Conservation (phyloP, 2,329 filamentous ascomycete species). For the Diaporthe helianthi region DNA sequence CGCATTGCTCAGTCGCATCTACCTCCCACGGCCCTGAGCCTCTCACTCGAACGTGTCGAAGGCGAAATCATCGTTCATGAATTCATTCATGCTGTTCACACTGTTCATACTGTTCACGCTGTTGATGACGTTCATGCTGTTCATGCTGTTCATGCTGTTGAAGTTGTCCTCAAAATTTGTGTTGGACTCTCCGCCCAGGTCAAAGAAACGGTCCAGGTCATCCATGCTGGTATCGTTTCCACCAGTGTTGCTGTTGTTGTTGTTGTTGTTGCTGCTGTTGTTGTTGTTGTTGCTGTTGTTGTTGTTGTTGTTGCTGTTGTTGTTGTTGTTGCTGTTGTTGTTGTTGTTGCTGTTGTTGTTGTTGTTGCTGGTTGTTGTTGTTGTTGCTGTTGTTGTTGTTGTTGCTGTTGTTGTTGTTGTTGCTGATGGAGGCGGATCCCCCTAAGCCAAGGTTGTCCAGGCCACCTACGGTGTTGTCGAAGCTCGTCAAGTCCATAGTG, state of each 20-base stretch:
- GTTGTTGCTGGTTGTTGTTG: constrained; percentile 35
- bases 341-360: neutral
- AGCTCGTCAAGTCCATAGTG: constrained; percentile 26
- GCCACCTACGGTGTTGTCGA: constrained; percentile 24
- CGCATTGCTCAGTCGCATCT: neutral
- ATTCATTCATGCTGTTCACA: constrained; percentile 30
- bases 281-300: constrained; percentile 30
- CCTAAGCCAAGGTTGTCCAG: constrained; percentile 19
- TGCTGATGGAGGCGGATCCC: constrained; percentile 30
- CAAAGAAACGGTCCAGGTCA: constrained; percentile 56
- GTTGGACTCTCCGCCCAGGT: constrained; percentile 49
- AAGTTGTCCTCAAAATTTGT: constrained; percentile 44
- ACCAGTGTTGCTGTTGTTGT: constrained; percentile 28
- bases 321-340: constrained; percentile 36
- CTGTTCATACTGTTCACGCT: constrained; percentile 30
- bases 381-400: constrained; percentile 29
- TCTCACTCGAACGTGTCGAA: constrained; percentile 28
- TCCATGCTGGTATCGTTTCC: constrained; percentile 39
- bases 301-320: constrained; percentile 26
- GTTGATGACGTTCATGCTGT: too few species aligned
- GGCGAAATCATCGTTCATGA: constrained; percentile 29
- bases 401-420: constrained; percentile 26
- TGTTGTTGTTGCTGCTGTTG: constrained; percentile 32
- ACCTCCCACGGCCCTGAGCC: neutral
- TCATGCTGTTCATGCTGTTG: constrained; percentile 31